These are phyloP conservation scores for Leccinum uliginosum DNA, from an alignment of 768 basidiomycete species.

Conservation along the genomic window DNA sequence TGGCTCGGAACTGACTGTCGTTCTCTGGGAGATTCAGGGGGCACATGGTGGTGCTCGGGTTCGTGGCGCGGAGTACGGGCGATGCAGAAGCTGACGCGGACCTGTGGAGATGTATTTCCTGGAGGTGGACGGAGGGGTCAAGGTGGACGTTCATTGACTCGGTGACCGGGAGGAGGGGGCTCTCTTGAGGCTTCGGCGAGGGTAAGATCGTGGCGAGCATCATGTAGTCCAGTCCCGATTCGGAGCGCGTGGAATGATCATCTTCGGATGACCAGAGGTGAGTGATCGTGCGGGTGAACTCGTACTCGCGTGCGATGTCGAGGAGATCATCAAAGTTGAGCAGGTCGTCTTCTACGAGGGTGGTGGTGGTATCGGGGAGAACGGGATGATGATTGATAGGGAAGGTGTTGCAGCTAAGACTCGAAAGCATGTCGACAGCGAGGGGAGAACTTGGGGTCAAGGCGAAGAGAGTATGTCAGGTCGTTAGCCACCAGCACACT, in stretches of 20 bases:
- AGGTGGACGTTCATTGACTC: not conserved
- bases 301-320: slow-evolving; percentile 28
- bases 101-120: not conserved
- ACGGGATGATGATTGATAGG: slow-evolving; percentile 6
- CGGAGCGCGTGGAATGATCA: slow-evolving; percentile 4
- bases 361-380: not conserved
- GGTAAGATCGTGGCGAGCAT: slow-evolving; percentile 7
- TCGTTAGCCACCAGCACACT: slow-evolving; percentile 16
- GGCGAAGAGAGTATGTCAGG: not conserved
- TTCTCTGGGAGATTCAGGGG: not conserved
- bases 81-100: not conserved
- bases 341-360: not conserved
- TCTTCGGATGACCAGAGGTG: slow-evolving; percentile 19
- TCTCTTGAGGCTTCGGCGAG: slow-evolving; percentile 2
- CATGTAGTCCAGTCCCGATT: slow-evolving; percentile 18
- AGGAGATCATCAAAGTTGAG: slow-evolving; percentile 27
- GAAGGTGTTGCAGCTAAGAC: slow-evolving; percentile 1
- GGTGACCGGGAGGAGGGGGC: not conserved
- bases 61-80: not conserved
- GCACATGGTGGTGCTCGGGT: not conserved
- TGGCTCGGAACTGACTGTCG: slow-evolving; percentile 1
- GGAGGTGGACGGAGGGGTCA: not conserved
- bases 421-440: slow-evolving; percentile 25
- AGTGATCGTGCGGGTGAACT: slow-evolving; percentile 22
- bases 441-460: not conserved